A percentile compares a stretch with the other conserved stretches of the same genome.
phyloP scores from a whole-genome alignment of 768 basidiomycete species.

The Lactifluus pinguis region DNA sequence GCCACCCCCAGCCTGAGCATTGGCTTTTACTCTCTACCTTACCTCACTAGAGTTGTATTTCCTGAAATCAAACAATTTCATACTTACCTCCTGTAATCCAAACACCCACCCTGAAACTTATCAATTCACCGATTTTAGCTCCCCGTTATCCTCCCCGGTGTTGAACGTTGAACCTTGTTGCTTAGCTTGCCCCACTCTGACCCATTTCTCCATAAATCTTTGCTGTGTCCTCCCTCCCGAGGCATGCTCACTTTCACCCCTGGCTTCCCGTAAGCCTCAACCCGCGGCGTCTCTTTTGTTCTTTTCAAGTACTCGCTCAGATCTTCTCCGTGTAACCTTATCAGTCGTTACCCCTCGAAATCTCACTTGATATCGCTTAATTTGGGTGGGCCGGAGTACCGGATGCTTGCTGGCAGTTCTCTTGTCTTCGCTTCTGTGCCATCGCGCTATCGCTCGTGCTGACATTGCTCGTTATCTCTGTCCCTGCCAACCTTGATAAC shows the following conservation, averaged over 20 bases:
- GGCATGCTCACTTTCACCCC: neutral
- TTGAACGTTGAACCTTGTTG: neutral
- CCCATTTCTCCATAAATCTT: too few species aligned
- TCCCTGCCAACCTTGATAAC: conserved; percentile 13
- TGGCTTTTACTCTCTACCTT: neutral
- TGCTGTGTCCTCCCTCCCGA: neutral
- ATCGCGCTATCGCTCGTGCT: neutral
- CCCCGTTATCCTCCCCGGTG: neutral
- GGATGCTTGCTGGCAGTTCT: conserved; percentile 7
- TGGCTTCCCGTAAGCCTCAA: neutral
- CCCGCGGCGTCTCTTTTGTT: neutral
- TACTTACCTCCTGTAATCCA: neutral
- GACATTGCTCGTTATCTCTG: neutral
- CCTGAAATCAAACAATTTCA: conserved; percentile 5
- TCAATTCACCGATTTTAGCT: neutral
- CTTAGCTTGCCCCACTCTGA: too few species aligned
- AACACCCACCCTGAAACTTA: neutral
- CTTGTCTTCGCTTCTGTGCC: conserved; percentile 1
- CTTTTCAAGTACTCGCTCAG: neutral
- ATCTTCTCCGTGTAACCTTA: conserved; percentile 11
- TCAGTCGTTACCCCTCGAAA: conserved; percentile 6
- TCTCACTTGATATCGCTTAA: neutral
- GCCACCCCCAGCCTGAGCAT: too few species aligned
- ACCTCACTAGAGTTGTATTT: neutral
- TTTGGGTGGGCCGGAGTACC: neutral